phyloP scores from a whole-genome alignment of 2,329 filamentous ascomycete genomes.

The Sporothrix pallida region DNA sequence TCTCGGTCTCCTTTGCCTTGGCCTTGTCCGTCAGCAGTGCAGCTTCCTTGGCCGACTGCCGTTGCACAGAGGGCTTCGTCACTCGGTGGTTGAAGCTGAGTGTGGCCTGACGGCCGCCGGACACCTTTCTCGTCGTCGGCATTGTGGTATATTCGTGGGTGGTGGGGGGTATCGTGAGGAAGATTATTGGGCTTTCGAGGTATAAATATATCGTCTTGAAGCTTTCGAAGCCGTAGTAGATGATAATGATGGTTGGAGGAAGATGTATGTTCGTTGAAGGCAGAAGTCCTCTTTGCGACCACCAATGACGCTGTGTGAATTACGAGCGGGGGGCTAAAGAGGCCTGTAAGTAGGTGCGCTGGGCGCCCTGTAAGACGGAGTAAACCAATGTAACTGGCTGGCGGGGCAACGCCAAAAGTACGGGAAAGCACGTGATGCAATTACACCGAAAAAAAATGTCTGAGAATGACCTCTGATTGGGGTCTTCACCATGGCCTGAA shows the following conservation, averaged over 20 bases:
- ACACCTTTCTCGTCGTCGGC: slow-evolving; percentile 60
- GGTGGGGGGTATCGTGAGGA: background rate
- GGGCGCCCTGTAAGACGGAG: background rate
- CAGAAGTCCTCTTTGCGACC: background rate
- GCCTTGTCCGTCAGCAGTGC: slow-evolving; percentile 39
- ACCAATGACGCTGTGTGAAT: slow-evolving; percentile 19
- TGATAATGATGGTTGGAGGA: background rate
- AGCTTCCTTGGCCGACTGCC: slow-evolving; percentile 54
- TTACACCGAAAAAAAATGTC: background rate
- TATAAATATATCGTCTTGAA: background rate
- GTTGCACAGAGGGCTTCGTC: slow-evolving; percentile 57
- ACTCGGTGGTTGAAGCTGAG: slow-evolving; percentile 64
- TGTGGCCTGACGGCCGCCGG: slow-evolving; percentile 58
- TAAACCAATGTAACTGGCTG: slow-evolving; percentile 42
- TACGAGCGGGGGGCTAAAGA: slow-evolving; percentile 10
- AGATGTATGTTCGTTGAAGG: background rate
- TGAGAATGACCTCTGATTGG: background rate
- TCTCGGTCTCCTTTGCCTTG: slow-evolving; percentile 39
- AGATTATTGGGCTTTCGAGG: background rate
- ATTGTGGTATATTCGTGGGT: slow-evolving; percentile 19
- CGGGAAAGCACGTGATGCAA: slow-evolving; percentile 57
- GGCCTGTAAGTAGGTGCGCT: background rate
- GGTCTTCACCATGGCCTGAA: background rate
- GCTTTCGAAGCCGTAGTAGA: background rate
- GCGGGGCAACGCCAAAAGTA: slow-evolving; percentile 61